These are phyloP conservation scores for Emergomyces pasteurianus DNA, from an alignment of 2,329 filamentous ascomycete genomes.

Conservation along the genomic window DNA sequence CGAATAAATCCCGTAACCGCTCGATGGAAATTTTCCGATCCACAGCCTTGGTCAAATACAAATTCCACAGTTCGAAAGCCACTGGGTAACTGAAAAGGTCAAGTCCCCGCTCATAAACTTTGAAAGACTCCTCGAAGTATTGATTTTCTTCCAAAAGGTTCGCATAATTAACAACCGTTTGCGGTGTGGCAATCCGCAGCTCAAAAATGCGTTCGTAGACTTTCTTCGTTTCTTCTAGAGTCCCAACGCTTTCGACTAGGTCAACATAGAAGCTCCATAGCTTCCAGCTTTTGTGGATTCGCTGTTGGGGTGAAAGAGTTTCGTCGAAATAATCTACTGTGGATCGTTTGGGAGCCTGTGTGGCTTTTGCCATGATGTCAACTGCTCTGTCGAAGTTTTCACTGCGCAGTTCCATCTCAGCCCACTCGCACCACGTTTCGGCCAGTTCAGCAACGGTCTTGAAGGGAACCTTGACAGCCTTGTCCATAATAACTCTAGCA, in stretches of 20 bases:
- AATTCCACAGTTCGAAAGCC: slow-evolving; percentile 95
- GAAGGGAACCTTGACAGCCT: slow-evolving; percentile 94
- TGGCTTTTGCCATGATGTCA: slow-evolving; percentile 92
- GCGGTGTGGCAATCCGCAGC: slow-evolving; percentile 90
- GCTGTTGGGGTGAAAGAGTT: slow-evolving; percentile 80
- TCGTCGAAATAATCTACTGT: slow-evolving; percentile 99
- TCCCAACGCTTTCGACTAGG: slow-evolving; percentile 85
- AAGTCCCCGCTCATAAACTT: slow-evolving; percentile 87
- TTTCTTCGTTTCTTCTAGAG: slow-evolving; percentile 80
- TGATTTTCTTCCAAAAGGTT: slow-evolving; percentile 88
- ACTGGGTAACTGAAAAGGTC: slow-evolving; percentile 99
- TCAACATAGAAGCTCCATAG: slow-evolving; percentile 99
- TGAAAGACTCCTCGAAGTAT: slow-evolving; percentile 96
- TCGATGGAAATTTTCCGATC: slow-evolving; percentile 95
- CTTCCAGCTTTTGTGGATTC: slow-evolving; percentile 99
- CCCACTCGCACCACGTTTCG: slow-evolving; percentile 99
- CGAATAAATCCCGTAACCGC: slow-evolving; percentile 83
- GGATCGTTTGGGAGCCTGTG: slow-evolving; percentile 92
- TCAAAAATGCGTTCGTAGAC: slow-evolving; percentile 98
- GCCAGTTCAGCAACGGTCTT: slow-evolving; percentile 94
- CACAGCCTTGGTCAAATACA: slow-evolving; percentile 94
- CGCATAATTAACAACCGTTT: slow-evolving; percentile 97
- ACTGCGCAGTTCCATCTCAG: slow-evolving; percentile 90
- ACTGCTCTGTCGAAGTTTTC: slow-evolving; percentile 94
- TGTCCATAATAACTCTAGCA: slow-evolving; percentile 89